Evolutionary conservation across 192 early-diverging fungal species (phyloP).

Genomic region (Rhizophlyctis rosea): DNA sequence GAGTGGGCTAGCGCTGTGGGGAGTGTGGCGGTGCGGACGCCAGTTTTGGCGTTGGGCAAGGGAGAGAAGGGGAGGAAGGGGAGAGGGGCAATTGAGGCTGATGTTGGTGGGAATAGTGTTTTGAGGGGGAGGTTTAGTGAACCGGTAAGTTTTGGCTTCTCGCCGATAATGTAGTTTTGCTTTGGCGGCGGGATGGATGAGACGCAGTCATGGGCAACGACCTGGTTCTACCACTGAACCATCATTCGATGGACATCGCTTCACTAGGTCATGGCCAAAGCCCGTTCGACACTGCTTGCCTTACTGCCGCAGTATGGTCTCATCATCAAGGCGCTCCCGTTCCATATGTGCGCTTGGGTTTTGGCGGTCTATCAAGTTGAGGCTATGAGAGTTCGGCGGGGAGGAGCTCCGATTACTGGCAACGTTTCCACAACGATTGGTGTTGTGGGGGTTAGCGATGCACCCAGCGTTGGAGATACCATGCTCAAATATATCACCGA

Average conservation of each 20-base stretch:
- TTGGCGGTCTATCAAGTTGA: constrained; percentile 84
- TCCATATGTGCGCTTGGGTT: constrained; percentile 75
- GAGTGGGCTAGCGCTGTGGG: constrained; percentile 71
- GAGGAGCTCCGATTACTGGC: no score
- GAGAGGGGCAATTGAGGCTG: constrained; percentile 69
- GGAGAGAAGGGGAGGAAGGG: constrained; percentile 65
- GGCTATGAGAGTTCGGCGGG: constrained; percentile 68
- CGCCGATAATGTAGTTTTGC: neutral
- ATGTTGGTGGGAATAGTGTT: constrained; percentile 84
- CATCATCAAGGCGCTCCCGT: constrained; percentile 62
- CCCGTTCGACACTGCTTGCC: no score
- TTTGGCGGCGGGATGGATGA: no score
- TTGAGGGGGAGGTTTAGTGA: constrained; percentile 59
- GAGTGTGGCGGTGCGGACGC: constrained; percentile 79
- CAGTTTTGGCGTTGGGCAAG: constrained; percentile 71
- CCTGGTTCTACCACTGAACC: no score
- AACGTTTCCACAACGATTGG: no score
- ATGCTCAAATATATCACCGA: constrained; percentile 84
- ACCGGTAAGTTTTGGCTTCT: constrained; percentile 26
- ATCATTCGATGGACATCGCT: no score
- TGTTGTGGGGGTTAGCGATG: no score
- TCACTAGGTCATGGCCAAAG: no score
- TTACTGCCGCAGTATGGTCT: constrained; percentile 53
- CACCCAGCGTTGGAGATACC: constrained; percentile 54
- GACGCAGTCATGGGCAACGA: no score